phyloP scores from a whole-genome alignment of 1,284 basidiomycete genomes.

The Naganishia liquefaciens region DNA sequence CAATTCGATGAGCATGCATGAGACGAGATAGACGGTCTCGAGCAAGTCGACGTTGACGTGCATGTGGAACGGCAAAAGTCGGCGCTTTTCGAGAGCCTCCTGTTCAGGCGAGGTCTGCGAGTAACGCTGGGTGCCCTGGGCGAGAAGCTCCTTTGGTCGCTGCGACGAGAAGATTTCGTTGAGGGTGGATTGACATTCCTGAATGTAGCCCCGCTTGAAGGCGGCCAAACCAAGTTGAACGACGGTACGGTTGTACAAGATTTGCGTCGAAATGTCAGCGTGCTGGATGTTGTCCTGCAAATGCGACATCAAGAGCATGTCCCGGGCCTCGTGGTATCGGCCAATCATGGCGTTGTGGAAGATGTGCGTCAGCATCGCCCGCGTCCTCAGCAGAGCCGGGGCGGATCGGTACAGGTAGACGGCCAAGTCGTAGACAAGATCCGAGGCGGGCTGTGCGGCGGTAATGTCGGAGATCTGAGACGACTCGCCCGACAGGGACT shows the following conservation, averaged over 20 bases:
- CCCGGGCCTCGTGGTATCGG: slow-evolving; percentile 93
- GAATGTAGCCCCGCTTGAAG: slow-evolving; percentile 92
- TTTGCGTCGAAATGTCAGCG: slow-evolving; percentile 95
- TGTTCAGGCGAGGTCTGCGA: slow-evolving; percentile 81
- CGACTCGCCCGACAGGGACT: slow-evolving; percentile 59
- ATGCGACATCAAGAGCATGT: slow-evolving; percentile 99
- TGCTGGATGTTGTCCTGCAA: slow-evolving; percentile 94
- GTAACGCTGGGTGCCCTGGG: slow-evolving; percentile 93
- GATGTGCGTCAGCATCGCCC: slow-evolving; percentile 96
- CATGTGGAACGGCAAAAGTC: slow-evolving; percentile 98
- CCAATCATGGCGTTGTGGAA: slow-evolving; percentile 96
- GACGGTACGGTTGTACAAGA: slow-evolving; percentile 95
- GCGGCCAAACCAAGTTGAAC: slow-evolving; percentile 97
- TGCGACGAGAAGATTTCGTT: slow-evolving; percentile 96
- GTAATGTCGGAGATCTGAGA: slow-evolving; percentile 62
- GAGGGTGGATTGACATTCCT: slow-evolving; percentile 87
- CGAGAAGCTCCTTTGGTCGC: slow-evolving; percentile 93
- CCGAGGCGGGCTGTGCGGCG: slow-evolving; percentile 61
- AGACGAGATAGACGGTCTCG: slow-evolving; percentile 95
- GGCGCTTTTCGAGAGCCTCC: slow-evolving; percentile 92
- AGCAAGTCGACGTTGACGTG: slow-evolving; percentile 98
- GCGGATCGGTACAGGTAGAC: slow-evolving; percentile 90
- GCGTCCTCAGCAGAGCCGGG: slow-evolving; percentile 86
- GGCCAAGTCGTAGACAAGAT: slow-evolving; percentile 82
- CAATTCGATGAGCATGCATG: slow-evolving; percentile 98